Percentiles rank a stretch among this genome's conserved stretches.
phyloP scores from a whole-genome alignment of 1,139 yeast species.

The Pichia sorboxylosa region DNA sequence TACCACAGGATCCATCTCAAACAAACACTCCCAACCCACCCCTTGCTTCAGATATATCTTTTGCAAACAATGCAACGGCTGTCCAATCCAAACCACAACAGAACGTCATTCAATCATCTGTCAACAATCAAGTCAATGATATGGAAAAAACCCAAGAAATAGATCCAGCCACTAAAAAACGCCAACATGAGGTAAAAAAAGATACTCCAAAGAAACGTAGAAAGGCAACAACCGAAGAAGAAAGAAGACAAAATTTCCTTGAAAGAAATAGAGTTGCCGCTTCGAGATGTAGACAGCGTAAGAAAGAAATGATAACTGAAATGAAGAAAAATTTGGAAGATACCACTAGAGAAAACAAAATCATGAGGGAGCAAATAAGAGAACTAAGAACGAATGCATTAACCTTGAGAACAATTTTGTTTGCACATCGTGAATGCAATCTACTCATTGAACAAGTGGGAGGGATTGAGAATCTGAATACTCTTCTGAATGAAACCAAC shows the following conservation, averaged over 20 bases:
- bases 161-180: neutral
- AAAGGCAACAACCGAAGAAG: slow-evolving; percentile 37
- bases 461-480: slow-evolving; percentile 20
- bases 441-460: slow-evolving; percentile 22
- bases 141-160: too few relatives aligned
- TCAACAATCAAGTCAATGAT: too few relatives aligned
- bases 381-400: slow-evolving; percentile 50
- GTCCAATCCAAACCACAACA: too few relatives aligned
- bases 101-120: too few relatives aligned
- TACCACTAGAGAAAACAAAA: slow-evolving; percentile 62
- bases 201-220: slow-evolving; percentile 2
- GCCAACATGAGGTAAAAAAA: neutral
- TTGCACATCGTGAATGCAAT: slow-evolving; percentile 27
- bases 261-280: slow-evolving; percentile 70
- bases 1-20: too few relatives aligned
- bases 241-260: slow-evolving; percentile 68
- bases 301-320: slow-evolving; percentile 73
- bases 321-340: slow-evolving; percentile 68
- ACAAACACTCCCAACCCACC: too few relatives aligned
- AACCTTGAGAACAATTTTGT: slow-evolving; percentile 32
- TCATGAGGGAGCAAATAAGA: slow-evolving; percentile 46
- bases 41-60: too few relatives aligned
- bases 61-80: too few relatives aligned
- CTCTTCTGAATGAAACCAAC: slow-evolving; percentile 19
- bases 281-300: slow-evolving; percentile 64